These are phyloP conservation scores for Fusarium sp. DNA, from an alignment of 2,329 filamentous ascomycete species.

Conservation along the genomic window DNA sequence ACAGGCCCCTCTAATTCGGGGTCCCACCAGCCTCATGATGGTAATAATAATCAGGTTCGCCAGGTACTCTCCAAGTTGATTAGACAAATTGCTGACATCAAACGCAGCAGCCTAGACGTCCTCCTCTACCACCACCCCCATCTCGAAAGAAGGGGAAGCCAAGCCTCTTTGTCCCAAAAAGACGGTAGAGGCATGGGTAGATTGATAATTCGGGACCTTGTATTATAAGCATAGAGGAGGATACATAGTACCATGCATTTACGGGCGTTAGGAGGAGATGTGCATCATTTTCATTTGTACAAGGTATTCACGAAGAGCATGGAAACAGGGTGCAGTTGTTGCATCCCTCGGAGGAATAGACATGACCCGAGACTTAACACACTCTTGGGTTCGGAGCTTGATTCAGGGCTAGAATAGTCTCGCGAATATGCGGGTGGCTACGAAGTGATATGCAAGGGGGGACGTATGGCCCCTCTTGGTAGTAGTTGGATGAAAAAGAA, in stretches of 20 bases:
- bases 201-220: conserved; percentile 14
- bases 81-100: conserved; percentile 34
- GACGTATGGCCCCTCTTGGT: conserved; percentile 3
- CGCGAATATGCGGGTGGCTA: conserved; percentile 8
- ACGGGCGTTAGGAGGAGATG: conserved; percentile 41
- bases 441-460: conserved; percentile 34
- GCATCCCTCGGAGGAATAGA: not conserved
- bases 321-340: not conserved
- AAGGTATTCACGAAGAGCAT: conserved; percentile 13
- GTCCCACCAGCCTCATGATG: conserved; percentile 33
- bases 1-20: conserved; percentile 44
- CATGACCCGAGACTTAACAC: not conserved
- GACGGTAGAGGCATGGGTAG: conserved; percentile 44
- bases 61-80: not conserved
- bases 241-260: conserved; percentile 32
- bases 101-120: conserved; percentile 34
- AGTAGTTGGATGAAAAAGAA: conserved; percentile 11
- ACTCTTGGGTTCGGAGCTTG: conserved; percentile 5
- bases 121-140: conserved; percentile 46
- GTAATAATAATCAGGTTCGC: conserved; percentile 44
- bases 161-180: conserved; percentile 63
- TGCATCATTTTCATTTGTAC: conserved; percentile 12
- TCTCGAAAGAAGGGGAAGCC: conserved; percentile 59
- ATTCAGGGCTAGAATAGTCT: conserved; percentile 9
- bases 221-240: conserved; percentile 28